These are phyloP conservation scores for Tuber indicum DNA, from an alignment of 495 filamentous ascomycete genomes.

Conservation along the genomic window DNA sequence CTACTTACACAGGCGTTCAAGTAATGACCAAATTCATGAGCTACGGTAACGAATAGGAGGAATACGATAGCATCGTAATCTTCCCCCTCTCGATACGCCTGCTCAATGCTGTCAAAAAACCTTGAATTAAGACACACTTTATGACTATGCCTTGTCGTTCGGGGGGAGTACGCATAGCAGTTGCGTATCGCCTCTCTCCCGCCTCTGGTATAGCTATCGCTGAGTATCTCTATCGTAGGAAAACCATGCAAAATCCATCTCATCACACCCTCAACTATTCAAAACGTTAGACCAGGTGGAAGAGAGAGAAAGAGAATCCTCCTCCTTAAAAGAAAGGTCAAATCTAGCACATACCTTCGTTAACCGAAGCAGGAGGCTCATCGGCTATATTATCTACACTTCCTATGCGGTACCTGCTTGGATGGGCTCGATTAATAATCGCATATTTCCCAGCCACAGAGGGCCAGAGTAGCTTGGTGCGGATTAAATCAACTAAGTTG, in stretches of 20 bases:
- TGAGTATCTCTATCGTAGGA: constrained; percentile 16
- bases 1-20: constrained; percentile 14
- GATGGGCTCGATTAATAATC: constrained; percentile 24
- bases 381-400: constrained; percentile 16
- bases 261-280: constrained; percentile 21
- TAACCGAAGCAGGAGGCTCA: constrained; percentile 19
- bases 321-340: neutral
- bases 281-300: neutral
- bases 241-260: constrained; percentile 21
- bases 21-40: constrained; percentile 26
- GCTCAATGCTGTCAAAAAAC: constrained; percentile 22
- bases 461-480: constrained; percentile 11
- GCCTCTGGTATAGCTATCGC: neutral
- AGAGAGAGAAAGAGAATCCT: neutral
- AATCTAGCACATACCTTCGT: constrained; percentile 11
- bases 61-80: constrained; percentile 19
- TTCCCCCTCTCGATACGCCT: constrained; percentile 2
- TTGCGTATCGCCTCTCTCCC: neutral
- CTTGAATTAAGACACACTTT: constrained; percentile 9
- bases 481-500: constrained; percentile 4
- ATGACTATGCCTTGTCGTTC: neutral
- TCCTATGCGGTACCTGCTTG: constrained; percentile 14
- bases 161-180: neutral
- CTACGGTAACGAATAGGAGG: constrained; percentile 9
- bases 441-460: constrained; percentile 22